phyloP scores from a whole-genome alignment of 208 protist species.

The Acanthamoeba culbertsoni region DNA sequence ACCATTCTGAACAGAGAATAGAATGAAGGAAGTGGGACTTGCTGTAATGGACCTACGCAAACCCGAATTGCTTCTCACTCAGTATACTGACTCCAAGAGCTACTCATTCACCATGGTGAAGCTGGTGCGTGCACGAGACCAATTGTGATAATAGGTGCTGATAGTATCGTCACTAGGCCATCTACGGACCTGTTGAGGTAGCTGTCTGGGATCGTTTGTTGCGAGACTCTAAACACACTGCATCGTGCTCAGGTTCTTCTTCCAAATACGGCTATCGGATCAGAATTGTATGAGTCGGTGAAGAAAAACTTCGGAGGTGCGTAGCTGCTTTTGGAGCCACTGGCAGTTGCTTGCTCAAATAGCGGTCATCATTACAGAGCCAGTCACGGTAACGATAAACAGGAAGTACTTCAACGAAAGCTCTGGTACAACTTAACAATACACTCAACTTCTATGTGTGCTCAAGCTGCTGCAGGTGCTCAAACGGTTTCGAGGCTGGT shows the following conservation, averaged over 20 bases:
- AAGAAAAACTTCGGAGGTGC: neutral
- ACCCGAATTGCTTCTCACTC: neutral
- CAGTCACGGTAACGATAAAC: neutral
- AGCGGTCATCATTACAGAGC: neutral
- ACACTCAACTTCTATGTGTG: too few species aligned
- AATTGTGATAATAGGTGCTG: neutral
- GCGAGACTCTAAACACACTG: neutral
- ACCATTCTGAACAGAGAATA: neutral
- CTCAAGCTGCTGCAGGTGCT: neutral
- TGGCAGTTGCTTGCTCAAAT: neutral
- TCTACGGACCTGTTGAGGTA: slow-evolving; percentile 24
- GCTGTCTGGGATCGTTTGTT: neutral
- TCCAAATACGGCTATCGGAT: slow-evolving; percentile 25
- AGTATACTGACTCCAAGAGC: slow-evolving; percentile 7
- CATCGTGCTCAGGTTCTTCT: neutral
- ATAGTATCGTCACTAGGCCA: neutral
- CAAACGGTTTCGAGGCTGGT: slow-evolving; percentile 6
- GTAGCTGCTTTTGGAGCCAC: neutral
- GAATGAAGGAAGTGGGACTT: slow-evolving; percentile 31
- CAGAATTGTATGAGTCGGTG: neutral
- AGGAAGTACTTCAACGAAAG: slow-evolving; percentile 37
- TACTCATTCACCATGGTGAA: slow-evolving; percentile 7
- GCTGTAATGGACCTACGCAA: slow-evolving; percentile 12
- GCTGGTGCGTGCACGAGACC: neutral
- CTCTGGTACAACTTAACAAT: too few species aligned